A percentile compares a stretch with the other conserved stretches of the same genome.
phyloP scores from a whole-genome alignment of 169 alveolate genomes.

The Eimeria necatrix region DNA sequence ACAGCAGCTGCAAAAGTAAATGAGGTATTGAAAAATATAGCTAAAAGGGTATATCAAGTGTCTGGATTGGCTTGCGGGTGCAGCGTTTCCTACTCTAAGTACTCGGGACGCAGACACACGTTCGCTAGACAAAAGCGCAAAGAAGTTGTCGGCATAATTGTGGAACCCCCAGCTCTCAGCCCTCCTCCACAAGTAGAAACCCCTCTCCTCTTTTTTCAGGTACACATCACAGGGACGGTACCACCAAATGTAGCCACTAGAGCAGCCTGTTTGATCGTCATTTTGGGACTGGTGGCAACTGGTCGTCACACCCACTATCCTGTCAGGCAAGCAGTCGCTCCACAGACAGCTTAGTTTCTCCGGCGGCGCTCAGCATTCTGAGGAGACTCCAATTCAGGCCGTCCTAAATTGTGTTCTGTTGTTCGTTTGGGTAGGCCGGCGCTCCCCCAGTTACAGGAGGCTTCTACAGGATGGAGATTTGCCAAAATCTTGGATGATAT shows the following conservation, averaged over 20 bases:
- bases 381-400: too few species aligned
- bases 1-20: not conserved
- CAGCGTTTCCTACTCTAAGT: too few species aligned
- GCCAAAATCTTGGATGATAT: not conserved
- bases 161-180: not conserved
- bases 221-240: too few species aligned
- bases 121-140: conserved; percentile 53
- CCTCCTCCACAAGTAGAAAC: too few species aligned
- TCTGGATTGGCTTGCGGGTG: too few species aligned
- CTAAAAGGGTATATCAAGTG: not conserved
- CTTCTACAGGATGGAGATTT: conserved; percentile 15
- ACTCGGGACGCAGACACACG: not conserved
- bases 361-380: too few species aligned
- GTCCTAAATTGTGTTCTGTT: too few species aligned
- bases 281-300: too few species aligned
- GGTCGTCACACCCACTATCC: not conserved
- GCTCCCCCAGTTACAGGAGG: not conserved
- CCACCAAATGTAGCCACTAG: too few species aligned
- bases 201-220: too few species aligned
- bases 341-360: too few species aligned
- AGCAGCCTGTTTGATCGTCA: too few species aligned
- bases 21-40: not conserved
- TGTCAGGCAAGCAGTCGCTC: conserved; percentile 39
- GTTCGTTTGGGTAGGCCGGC: not conserved
- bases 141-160: conserved; percentile 35